Percentiles rank a stretch among this genome's conserved stretches.
Evolutionary conservation across 495 filamentous ascomycete genomes (phyloP).

Genomic region (Alectoria sarmentosa): DNA sequence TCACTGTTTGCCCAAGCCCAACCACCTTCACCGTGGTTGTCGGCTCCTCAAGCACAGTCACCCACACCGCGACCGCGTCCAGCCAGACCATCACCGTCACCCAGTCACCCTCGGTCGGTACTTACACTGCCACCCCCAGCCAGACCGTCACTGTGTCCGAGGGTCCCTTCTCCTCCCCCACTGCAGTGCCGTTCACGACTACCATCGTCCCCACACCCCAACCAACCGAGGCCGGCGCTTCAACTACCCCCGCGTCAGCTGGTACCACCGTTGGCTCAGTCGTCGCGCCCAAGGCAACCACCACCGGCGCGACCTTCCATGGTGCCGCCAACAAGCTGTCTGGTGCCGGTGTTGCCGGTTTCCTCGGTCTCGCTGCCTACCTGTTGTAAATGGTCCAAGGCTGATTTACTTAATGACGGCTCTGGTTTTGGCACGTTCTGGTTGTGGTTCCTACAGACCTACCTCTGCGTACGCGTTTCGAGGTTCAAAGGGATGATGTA

Average conservation of each 20-base stretch:
- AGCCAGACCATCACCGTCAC: slow-evolving; percentile 23
- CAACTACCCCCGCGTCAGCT: neutral
- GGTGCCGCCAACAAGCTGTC: slow-evolving; percentile 29
- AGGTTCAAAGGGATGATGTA: slow-evolving; percentile 1
- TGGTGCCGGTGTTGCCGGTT: slow-evolving; percentile 31
- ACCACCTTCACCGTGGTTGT: neutral
- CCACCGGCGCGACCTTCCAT: slow-evolving; percentile 22
- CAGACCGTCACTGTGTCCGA: slow-evolving; percentile 23
- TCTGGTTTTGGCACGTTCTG: neutral
- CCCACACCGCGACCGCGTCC: slow-evolving; percentile 14
- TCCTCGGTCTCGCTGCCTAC: slow-evolving; percentile 36
- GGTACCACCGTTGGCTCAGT: slow-evolving; percentile 9
- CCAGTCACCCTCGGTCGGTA: slow-evolving; percentile 8
- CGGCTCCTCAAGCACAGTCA: slow-evolving; percentile 5
- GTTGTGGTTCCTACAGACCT: neutral
- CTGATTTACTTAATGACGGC: neutral
- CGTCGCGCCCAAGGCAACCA: slow-evolving; percentile 13
- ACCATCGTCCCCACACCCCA: slow-evolving; percentile 12
- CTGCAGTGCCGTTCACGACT: slow-evolving; percentile 11
- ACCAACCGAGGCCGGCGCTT: neutral
- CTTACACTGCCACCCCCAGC: slow-evolving; percentile 21
- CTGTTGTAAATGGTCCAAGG: slow-evolving; percentile 29
- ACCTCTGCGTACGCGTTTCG: neutral
- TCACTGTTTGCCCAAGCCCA: neutral
- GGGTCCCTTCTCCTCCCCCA: slow-evolving; percentile 19